These are phyloP conservation scores for Nymphaea thermarum DNA, from an alignment of 164 flowering plant species.

Conservation along the genomic window DNA sequence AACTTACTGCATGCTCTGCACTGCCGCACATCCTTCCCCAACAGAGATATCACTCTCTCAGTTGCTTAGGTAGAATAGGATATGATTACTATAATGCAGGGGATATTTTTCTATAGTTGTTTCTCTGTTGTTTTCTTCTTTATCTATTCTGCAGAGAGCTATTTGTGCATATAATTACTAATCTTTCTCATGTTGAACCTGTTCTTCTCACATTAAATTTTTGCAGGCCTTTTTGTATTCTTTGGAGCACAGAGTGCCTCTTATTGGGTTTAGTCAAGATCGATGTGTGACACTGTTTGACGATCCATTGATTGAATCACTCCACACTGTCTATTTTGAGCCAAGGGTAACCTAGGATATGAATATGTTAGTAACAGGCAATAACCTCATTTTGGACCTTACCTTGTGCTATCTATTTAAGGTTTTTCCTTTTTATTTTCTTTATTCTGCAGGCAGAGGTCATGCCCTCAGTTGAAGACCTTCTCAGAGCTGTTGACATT, in stretches of 20 bases:
- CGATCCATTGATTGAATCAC: conserved; percentile 64
- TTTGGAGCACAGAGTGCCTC: conserved; percentile 61
- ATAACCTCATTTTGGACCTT: neutral
- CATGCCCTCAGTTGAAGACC: conserved; percentile 66
- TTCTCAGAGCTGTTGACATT: conserved; percentile 54
- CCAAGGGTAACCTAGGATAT: conserved; percentile 49
- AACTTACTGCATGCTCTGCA: too few relatives aligned
- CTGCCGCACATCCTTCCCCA: too few relatives aligned
- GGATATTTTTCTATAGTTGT: too few relatives aligned
- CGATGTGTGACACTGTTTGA: conserved; percentile 77
- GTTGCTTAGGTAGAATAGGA: too few relatives aligned
- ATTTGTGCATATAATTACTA: neutral
- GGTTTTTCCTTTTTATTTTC: neutral
- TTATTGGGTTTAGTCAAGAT: conserved; percentile 69
- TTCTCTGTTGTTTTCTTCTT: neutral
- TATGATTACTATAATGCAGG: too few relatives aligned
- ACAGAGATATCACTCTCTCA: too few relatives aligned
- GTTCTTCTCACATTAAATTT: neutral
- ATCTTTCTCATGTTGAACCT: neutral
- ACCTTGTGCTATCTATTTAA: neutral
- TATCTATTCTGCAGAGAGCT: neutral
- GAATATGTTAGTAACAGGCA: neutral
- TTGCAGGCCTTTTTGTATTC: conserved; percentile 81
- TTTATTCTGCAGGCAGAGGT: conserved; percentile 59
- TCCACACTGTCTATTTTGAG: conserved; percentile 71